Base-by-base conservation (phyloP, 2,329 filamentous ascomycete species). In the Verticillium longisporum region DNA sequence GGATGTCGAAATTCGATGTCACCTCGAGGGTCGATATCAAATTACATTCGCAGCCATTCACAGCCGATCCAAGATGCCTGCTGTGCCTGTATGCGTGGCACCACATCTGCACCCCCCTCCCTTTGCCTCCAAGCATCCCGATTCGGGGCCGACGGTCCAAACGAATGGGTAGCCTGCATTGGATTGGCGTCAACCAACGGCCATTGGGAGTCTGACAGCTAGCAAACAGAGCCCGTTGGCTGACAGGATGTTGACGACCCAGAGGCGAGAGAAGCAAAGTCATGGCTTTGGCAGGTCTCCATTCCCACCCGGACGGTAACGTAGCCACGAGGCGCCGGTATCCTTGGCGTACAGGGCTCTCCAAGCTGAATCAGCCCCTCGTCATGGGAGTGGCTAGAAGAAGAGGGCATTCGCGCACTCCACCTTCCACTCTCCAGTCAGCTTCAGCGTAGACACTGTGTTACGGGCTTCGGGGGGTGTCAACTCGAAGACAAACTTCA, bases 291-390 rank as follows among this genome's bases (percentile, higher is more conserved):
- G 38, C 57, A 54, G 37, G 33, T 11, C 26, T 31, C 59, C 59
- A 54, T 61, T 61, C 63, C 63, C 63, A 58, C 15, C 56, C 32
- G 34, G 18, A 26, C 32, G 63, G 63, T 64, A 64, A 63, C 60
- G 63, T 57, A 60, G 57, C 33, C 4, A 34, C 50, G 56, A 64
- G 41, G 61, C 31, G 54, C 55, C 57, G 56, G 50, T 57, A 56
- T 41, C 37, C 31, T 26, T 54, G 55, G 58, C 53, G 50, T 38
- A 50, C 54, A 60, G 57, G 54, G 34, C 21, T 56, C 32, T 53
- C 21, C 31, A 36, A 33, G 54, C 38, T 50, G 34, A 26, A 14
- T 15, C 21, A 41, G 61, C 58, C n/a, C 21, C 45, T 53, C 45
- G 18, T 26, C 26, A 4, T 45, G 38, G 38, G n/a, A 9, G 14